Evolutionary conservation across 495 filamentous ascomycete genomes (phyloP).

Genomic region (Penicillium salamii): DNA sequence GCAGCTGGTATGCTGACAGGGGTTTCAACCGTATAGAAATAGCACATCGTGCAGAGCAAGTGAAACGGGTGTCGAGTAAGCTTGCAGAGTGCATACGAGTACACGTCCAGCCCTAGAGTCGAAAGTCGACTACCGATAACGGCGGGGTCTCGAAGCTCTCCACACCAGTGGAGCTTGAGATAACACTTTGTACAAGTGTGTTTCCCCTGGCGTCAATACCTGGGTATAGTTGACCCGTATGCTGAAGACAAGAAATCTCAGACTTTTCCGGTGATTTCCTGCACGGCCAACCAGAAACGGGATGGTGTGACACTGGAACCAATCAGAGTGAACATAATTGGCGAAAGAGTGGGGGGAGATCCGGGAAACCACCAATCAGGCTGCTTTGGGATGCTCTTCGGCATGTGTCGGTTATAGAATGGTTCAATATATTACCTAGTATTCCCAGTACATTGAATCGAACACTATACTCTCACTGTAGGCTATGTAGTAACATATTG

Average conservation of each 20-base stretch:
- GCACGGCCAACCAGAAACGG: conserved; percentile 24
- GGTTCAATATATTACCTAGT: conserved; percentile 12
- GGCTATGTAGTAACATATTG: too few species aligned
- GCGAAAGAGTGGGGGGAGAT: not conserved
- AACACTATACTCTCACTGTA: too few species aligned
- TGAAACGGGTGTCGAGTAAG: too few species aligned
- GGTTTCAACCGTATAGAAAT: not conserved
- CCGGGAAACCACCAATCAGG: conserved; percentile 15
- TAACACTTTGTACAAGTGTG: too few species aligned
- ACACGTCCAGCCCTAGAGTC: too few species aligned
- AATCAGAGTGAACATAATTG: conserved; percentile 17
- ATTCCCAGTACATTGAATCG: too few species aligned
- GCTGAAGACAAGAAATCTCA: not conserved
- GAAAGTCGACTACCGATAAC: too few species aligned
- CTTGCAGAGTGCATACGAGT: too few species aligned
- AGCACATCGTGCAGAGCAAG: not conserved
- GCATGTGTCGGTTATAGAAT: conserved; percentile 24
- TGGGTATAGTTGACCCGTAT: not conserved
- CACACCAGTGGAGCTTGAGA: conserved; percentile 4
- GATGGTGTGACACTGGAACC: conserved; percentile 14
- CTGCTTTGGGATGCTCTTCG: conserved; percentile 27
- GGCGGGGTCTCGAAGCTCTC: not conserved
- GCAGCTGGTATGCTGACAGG: conserved; percentile 18
- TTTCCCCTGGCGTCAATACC: too few species aligned
- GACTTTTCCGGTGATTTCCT: conserved; percentile 12